Percentiles rank a stretch among this genome's conserved stretches.
phyloP scores from a whole-genome alignment of 2,329 filamentous ascomycete genomes.

The Apiospora saccharicola region DNA sequence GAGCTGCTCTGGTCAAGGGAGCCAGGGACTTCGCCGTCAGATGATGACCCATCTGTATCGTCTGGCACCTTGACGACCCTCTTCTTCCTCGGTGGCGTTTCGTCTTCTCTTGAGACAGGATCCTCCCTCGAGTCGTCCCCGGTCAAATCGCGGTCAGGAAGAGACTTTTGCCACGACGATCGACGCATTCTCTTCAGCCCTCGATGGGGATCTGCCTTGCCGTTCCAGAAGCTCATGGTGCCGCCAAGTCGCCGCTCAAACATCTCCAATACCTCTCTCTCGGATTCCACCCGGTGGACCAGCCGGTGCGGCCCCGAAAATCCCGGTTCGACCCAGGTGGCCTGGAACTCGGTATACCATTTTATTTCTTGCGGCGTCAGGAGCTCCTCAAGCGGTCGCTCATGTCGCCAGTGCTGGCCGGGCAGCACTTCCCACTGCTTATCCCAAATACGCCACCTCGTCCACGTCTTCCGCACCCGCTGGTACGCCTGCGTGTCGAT shows the following conservation, averaged over 20 bases:
- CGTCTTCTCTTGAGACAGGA: neutral
- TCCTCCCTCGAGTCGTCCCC: neutral
- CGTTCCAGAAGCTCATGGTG: neutral
- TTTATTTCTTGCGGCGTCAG: neutral
- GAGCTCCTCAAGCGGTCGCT: slow-evolving; percentile 9
- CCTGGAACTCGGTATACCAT: neutral
- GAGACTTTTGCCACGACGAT: neutral
- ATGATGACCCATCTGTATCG: neutral
- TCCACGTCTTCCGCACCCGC: neutral
- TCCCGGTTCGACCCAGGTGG: neutral
- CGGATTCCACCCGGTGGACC: neutral
- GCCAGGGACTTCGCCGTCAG: neutral
- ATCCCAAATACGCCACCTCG: neutral
- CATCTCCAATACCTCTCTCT: neutral
- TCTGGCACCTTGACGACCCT: neutral
- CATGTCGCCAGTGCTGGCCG: neutral
- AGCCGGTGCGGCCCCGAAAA: neutral
- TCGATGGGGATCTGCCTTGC: neutral
- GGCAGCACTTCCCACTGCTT: neutral
- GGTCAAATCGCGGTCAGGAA: neutral
- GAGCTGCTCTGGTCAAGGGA: neutral
- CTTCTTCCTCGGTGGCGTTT: neutral
- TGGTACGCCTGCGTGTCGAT: neutral
- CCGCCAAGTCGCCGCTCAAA: neutral
- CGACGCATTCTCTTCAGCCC: neutral